These are phyloP conservation scores for Tuber indicum DNA, from an alignment of 495 filamentous ascomycete species.

Conservation along the genomic window DNA sequence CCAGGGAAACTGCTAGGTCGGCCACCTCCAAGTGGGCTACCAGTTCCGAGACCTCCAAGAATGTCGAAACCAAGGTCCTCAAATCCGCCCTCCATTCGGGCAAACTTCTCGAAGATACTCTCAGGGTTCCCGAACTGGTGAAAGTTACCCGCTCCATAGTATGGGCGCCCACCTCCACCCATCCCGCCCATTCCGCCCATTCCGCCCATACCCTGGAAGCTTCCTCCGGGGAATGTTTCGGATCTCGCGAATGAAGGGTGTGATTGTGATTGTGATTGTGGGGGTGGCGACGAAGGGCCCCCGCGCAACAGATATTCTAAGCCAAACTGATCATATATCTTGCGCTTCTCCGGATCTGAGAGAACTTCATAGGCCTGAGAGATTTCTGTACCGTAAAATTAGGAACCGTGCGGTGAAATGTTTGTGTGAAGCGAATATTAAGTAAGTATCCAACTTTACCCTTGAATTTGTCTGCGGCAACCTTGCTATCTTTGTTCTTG, in stretches of 20 bases:
- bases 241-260: slow-evolving; percentile 54
- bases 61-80: slow-evolving; percentile 49
- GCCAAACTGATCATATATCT: slow-evolving; percentile 90
- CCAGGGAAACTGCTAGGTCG: slow-evolving; percentile 34
- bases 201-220: slow-evolving; percentile 44
- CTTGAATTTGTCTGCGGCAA: slow-evolving; percentile 83
- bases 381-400: slow-evolving; percentile 53
- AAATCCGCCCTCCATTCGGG: slow-evolving; percentile 49
- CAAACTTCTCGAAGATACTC: slow-evolving; percentile 76
- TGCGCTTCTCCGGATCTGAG: slow-evolving; percentile 93
- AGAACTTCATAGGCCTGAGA: slow-evolving; percentile 98
- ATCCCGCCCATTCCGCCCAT: neutral
- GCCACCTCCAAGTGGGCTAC: slow-evolving; percentile 44
- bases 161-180: slow-evolving; percentile 36
- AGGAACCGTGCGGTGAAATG: slow-evolving; percentile 10
- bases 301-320: slow-evolving; percentile 87
- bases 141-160: slow-evolving; percentile 20
- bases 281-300: slow-evolving; percentile 64
- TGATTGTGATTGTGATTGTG: slow-evolving; percentile 17
- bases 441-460: slow-evolving; percentile 43
- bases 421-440: neutral
- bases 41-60: slow-evolving; percentile 46
- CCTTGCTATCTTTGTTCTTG: slow-evolving; percentile 89
- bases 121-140: slow-evolving; percentile 71
- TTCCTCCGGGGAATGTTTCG: slow-evolving; percentile 52